Conservation (phyloP, 2,329 filamentous ascomycete species). For the Xylariaceae sp. region DNA sequence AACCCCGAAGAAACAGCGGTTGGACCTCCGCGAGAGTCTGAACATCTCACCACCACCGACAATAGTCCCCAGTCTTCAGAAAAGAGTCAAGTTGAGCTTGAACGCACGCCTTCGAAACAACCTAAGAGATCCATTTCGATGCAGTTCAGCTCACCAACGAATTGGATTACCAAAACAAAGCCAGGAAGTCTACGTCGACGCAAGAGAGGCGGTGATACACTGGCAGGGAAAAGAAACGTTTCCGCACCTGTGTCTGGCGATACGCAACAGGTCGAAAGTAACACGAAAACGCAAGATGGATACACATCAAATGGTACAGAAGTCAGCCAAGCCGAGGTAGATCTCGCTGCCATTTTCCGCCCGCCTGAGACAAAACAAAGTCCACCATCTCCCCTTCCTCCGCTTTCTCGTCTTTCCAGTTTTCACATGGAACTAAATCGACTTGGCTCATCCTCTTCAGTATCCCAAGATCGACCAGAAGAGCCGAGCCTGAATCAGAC, state of each 20-base stretch:
- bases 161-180: constrained; percentile 52
- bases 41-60: constrained; percentile 13
- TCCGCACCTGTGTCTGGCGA: constrained; percentile 47
- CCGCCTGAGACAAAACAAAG: constrained; percentile 40
- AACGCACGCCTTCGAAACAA: constrained; percentile 43
- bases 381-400: constrained; percentile 55
- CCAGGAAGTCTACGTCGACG: constrained; percentile 53
- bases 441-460: constrained; percentile 44
- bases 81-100: constrained; percentile 27
- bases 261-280: constrained; percentile 19
- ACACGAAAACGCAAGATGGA: constrained; percentile 26
- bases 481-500: constrained; percentile 18
- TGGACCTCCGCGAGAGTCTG: background rate
- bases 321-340: constrained; percentile 30
- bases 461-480: constrained; percentile 31
- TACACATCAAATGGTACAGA: constrained; percentile 27
- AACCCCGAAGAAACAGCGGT: background rate
- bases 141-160: constrained; percentile 56
- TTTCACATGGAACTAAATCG: constrained; percentile 54
- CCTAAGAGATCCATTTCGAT: constrained; percentile 56
- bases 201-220: constrained; percentile 48
- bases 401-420: constrained; percentile 52
- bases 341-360: constrained; percentile 31
- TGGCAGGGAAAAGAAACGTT: constrained; percentile 47
- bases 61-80: constrained; percentile 27